Conservation (phyloP, 2,329 filamentous ascomycete genomes). For the Fusarium solani-melongenae region DNA sequence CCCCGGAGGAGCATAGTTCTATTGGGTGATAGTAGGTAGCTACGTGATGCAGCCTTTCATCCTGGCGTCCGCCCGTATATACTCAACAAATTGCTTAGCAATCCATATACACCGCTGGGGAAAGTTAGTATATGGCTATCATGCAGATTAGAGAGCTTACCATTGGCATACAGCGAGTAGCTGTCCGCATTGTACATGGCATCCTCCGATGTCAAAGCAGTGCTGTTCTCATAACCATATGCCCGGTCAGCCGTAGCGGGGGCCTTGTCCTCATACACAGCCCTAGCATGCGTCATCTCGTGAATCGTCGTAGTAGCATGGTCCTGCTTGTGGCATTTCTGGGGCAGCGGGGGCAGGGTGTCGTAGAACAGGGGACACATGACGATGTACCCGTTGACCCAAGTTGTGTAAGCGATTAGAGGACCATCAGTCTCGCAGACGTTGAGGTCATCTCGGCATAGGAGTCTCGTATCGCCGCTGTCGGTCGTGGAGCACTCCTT, state of each 20-base stretch:
- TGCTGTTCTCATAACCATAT: slow-evolving; percentile 34
- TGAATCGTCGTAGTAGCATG: slow-evolving; percentile 33
- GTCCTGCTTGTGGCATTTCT: slow-evolving; percentile 35
- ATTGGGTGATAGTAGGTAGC: not conserved
- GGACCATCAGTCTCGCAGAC: slow-evolving; percentile 27
- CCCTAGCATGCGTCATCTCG: slow-evolving; percentile 34
- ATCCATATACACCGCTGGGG: slow-evolving; percentile 14
- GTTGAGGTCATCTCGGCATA: slow-evolving; percentile 4
- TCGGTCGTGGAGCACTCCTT: slow-evolving; percentile 22
- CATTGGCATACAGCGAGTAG: slow-evolving; percentile 33
- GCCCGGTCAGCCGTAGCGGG: slow-evolving; percentile 29
- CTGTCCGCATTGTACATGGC: slow-evolving; percentile 33
- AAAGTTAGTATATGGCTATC: not conserved
- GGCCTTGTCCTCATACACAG: slow-evolving; percentile 25
- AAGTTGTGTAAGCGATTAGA: slow-evolving; percentile 32
- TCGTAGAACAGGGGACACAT: slow-evolving; percentile 34
- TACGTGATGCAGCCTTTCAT: not conserved
- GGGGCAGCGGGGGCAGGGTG: slow-evolving; percentile 11
- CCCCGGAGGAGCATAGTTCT: not conserved
- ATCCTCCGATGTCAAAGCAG: slow-evolving; percentile 18
- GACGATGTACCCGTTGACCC: slow-evolving; percentile 33
- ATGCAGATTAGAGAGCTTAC: slow-evolving; percentile 1
- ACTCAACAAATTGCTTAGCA: not conserved
- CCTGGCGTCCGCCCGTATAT: no score
- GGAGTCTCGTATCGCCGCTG: slow-evolving; percentile 13